Evolutionary conservation across 116 monocot genomes (phyloP).

Genomic region (Cymodocea nodosa): DNA sequence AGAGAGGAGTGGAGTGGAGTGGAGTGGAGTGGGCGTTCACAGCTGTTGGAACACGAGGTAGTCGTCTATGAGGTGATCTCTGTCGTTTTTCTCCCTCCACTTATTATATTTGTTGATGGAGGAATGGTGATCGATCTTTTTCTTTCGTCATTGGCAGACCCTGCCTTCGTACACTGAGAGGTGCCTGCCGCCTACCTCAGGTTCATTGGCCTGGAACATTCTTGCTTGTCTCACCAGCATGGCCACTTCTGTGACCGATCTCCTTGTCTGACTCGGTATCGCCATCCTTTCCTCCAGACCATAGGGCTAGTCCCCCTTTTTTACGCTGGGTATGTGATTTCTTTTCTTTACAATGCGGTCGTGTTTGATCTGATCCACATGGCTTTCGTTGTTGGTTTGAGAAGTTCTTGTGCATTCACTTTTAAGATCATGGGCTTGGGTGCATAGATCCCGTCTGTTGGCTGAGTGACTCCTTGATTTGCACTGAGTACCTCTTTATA

Average conservation of each 20-base stretch:
- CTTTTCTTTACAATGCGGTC: neutral
- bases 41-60: slow-evolving; percentile 3
- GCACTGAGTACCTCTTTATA: neutral
- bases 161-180: too few species aligned
- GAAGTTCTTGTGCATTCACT: neutral
- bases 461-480: neutral
- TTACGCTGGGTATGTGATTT: neutral
- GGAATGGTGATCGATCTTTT: neutral
- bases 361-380: neutral
- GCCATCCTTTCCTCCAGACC: too few species aligned
- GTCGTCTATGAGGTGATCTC: neutral
- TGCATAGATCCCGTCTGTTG: neutral
- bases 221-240: too few species aligned
- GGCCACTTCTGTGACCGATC: too few species aligned
- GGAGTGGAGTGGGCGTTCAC: neutral
- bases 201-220: too few species aligned
- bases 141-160: neutral
- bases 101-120: neutral
- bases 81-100: neutral
- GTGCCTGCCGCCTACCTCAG: too few species aligned
- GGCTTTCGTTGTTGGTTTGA: neutral
- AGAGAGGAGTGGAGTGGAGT: neutral
- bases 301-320: too few species aligned
- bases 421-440: neutral
- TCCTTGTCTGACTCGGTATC: too few species aligned